phyloP scores from a whole-genome alignment of 441 rosid species.

The Adansonia gregorii region DNA sequence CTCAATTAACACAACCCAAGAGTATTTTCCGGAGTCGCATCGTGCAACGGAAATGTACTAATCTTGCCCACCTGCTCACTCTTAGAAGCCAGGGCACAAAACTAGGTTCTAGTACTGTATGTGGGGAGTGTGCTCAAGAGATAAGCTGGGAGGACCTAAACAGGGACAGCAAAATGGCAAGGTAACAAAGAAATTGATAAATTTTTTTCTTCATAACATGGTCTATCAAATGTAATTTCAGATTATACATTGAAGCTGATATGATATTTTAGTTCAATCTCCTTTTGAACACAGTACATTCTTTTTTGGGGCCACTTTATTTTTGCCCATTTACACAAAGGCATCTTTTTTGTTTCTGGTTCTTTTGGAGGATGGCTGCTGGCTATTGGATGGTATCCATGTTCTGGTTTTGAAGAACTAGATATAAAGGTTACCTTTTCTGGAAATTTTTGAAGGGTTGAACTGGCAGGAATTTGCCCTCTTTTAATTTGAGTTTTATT shows the following conservation, averaged over 20 bases:
- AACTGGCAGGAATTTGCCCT: constrained; percentile 19
- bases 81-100: constrained; percentile 92
- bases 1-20: constrained; percentile 35
- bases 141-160: constrained; percentile 77
- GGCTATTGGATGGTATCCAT: neutral
- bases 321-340: neutral
- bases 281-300: constrained; percentile 29
- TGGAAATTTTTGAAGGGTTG: neutral
- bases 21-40: constrained; percentile 56
- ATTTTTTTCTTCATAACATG: constrained; percentile 11
- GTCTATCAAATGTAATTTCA: constrained; percentile 26
- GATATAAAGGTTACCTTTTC: neutral
- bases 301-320: neutral
- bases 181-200: constrained; percentile 31
- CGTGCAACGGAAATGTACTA: constrained; percentile 75
- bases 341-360: neutral
- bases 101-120: constrained; percentile 73
- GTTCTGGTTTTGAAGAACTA: neutral
- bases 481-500: constrained; percentile 28
- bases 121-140: constrained; percentile 93
- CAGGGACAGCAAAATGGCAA: constrained; percentile 37
- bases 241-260: constrained; percentile 33
- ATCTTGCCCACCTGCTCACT: constrained; percentile 79
- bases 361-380: neutral
- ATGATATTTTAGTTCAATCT: constrained; percentile 29